Evolutionary conservation across 2,329 filamentous ascomycete genomes (phyloP), one percentile per base, ranked within the genome.

Genomic region (Aspergillus costaricaensis): DNA sequence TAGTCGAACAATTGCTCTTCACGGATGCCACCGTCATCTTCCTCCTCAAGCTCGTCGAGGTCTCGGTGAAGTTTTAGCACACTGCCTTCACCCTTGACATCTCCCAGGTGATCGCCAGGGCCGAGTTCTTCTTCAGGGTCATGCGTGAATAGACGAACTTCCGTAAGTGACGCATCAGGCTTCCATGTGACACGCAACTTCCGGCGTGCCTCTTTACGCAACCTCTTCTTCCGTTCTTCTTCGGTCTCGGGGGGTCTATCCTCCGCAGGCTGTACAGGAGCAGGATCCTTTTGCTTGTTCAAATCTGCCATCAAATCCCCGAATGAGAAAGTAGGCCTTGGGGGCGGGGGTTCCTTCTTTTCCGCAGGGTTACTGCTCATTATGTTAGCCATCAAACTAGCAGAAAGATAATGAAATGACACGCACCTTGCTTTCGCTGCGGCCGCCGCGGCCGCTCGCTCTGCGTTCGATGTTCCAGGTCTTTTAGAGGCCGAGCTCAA

Each of bases 101-200:
- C 86, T 23, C 81, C 81, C 67, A 85, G 80, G 66, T 82, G 86
- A 60, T 84, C 83, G 47, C 83, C 82, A 50, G 85, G 84, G 15
- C 82, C 83, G 58, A 85, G 73, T 64, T 88, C 86, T 70, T 88
- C 86, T 9, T 87, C 84, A 0, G 85, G 85, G 65, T 88, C 85
- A 70, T 87, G 86, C 25, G 81, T 83, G 70, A 88, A 88, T 53
- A 84, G 79, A 49, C 82, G 81, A 57, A 87, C 79, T 65, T 85
- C 78, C 3, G 83, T 84, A 12, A 89, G 77, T 27, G 80, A 77
- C 17, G 82, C 79, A 62, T 86, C 85, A 0, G 82, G 79, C 62
- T 85, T 87, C 80, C 86, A 89, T 7, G 77, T 80, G 5, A 89
- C 86, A 19, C 85, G 83, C 32, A 88, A 72, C 64, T 85, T 86